A percentile compares a stretch with the other conserved stretches of the same genome.
Conservation (phyloP, 257 asterid species). For the Cruciata laevipes region DNA sequence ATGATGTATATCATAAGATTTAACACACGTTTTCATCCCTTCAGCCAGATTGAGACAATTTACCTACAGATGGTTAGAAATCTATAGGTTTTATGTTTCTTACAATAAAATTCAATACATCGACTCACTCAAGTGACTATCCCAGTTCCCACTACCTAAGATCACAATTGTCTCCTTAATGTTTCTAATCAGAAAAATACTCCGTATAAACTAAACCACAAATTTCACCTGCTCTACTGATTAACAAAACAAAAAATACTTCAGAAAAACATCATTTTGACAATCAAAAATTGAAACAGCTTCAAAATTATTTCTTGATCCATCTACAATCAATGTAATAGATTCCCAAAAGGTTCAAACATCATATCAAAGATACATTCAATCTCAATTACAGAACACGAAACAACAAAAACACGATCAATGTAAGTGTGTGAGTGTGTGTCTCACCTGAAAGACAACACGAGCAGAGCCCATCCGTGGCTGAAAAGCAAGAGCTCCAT, state of each 20-base stretch:
- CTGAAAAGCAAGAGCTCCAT: constrained; percentile 15
- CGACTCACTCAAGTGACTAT: too few relatives aligned
- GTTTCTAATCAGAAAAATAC: not conserved
- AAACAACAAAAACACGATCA: not conserved
- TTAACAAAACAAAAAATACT: not conserved
- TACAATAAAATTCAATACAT: not conserved
- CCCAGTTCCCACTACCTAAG: not conserved
- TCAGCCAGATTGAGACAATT: not conserved
- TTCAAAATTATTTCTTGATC: constrained; percentile 3
- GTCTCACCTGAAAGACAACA: constrained; percentile 31
- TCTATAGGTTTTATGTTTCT: too few relatives aligned
- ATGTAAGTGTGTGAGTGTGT: not conserved
- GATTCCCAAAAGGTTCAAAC: not conserved
- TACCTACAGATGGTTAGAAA: too few relatives aligned
- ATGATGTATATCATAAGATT: not conserved
- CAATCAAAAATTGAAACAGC: not conserved
- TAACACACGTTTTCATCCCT: not conserved
- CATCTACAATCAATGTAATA: not conserved
- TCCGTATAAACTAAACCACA: not conserved
- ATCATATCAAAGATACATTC: not conserved
- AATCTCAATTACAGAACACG: constrained; percentile 1
- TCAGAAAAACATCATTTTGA: not conserved
- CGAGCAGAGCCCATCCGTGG: constrained; percentile 30
- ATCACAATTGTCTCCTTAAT: not conserved
- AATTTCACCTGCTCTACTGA: not conserved